A percentile compares a stretch with the other conserved stretches of the same genome.
These are phyloP conservation scores for Apiospora aurea DNA, from an alignment of 2,329 filamentous ascomycete species.

Conservation along the genomic window DNA sequence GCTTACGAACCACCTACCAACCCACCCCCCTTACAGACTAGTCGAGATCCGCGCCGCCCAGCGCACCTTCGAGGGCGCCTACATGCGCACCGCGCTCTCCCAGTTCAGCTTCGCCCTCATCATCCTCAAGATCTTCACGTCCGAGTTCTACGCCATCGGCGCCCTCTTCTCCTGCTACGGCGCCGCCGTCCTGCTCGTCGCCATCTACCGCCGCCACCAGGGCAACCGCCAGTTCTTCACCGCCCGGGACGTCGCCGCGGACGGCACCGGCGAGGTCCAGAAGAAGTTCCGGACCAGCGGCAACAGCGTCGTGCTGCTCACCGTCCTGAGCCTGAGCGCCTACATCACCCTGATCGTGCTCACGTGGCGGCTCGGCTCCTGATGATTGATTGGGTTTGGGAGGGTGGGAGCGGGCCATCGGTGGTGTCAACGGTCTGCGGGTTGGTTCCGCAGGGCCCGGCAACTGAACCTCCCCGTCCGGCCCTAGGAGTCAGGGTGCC, in stretches of 20 bases:
- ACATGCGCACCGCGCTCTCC: slow-evolving; percentile 90
- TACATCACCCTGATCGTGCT: slow-evolving; percentile 65
- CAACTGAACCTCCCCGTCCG: not conserved
- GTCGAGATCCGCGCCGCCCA: slow-evolving; percentile 95
- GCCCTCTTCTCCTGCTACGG: slow-evolving; percentile 94
- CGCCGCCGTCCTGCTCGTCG: slow-evolving; percentile 80
- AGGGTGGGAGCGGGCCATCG: not conserved
- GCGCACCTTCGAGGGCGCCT: slow-evolving; percentile 95
- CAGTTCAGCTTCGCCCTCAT: slow-evolving; percentile 96
- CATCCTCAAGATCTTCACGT: slow-evolving; percentile 94
- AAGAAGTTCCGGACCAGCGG: slow-evolving; percentile 70
- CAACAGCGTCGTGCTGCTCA: slow-evolving; percentile 67
- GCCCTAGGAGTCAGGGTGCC: not conserved
- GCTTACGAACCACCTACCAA: not conserved
- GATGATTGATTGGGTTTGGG: slow-evolving; percentile 3
- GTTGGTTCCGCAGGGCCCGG: not conserved
- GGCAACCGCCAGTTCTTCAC: slow-evolving; percentile 94
- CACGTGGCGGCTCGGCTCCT: slow-evolving; percentile 53
- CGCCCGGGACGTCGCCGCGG: slow-evolving; percentile 31
- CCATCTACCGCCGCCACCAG: slow-evolving; percentile 85
- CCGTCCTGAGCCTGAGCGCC: slow-evolving; percentile 61
- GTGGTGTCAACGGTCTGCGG: not conserved
- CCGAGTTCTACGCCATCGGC: slow-evolving; percentile 96
- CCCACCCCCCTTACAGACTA: too few species aligned
- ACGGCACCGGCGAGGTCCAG: slow-evolving; percentile 44